Percentiles rank a stretch among this genome's conserved stretches.
Conservation (phyloP, 2,329 filamentous ascomycete species). For the Colletotrichum echinochloae region DNA sequence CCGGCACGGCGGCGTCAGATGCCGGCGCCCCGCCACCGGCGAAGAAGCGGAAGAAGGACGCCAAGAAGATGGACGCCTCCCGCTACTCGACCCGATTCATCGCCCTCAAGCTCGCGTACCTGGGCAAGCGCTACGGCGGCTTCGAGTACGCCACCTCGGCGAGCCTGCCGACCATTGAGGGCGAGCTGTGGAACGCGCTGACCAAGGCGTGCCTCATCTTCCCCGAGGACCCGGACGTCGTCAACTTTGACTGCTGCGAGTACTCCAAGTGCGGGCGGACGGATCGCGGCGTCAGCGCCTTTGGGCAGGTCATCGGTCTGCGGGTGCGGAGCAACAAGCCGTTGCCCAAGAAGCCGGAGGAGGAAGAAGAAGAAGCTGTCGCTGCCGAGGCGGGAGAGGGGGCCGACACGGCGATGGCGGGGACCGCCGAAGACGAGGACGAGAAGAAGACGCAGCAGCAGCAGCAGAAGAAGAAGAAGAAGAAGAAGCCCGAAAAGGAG, state of each 20-base stretch:
- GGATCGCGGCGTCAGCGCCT: constrained; percentile 93
- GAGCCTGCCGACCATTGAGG: constrained; percentile 84
- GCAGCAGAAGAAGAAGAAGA: constrained; percentile 44
- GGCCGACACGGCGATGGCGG: constrained; percentile 49
- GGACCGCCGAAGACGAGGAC: constrained; percentile 61
- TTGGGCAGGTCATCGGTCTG: constrained; percentile 92
- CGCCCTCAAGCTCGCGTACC: constrained; percentile 92
- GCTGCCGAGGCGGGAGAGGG: constrained; percentile 46
- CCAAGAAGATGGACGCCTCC: constrained; percentile 75
- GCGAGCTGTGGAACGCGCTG: constrained; percentile 92
- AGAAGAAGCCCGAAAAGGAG: constrained; percentile 48
- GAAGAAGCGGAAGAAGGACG: constrained; percentile 54
- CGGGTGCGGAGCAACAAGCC: constrained; percentile 84
- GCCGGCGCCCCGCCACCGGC: constrained; percentile 33
- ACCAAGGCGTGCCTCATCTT: constrained; percentile 85
- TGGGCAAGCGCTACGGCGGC: constrained; percentile 91
- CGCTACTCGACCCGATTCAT: constrained; percentile 87
- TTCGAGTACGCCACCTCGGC: constrained; percentile 87
- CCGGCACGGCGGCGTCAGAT: constrained; percentile 5
- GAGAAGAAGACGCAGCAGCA: constrained; percentile 43
- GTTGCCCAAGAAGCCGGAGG: constrained; percentile 52
- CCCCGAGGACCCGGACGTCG: constrained; percentile 69
- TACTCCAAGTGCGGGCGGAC: constrained; percentile 97
- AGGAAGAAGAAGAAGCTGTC: constrained; percentile 44
- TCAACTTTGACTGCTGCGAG: constrained; percentile 86